Evolutionary conservation across 495 filamentous ascomycete species (phyloP).

Genomic region (Mytilinidion resinicola): DNA sequence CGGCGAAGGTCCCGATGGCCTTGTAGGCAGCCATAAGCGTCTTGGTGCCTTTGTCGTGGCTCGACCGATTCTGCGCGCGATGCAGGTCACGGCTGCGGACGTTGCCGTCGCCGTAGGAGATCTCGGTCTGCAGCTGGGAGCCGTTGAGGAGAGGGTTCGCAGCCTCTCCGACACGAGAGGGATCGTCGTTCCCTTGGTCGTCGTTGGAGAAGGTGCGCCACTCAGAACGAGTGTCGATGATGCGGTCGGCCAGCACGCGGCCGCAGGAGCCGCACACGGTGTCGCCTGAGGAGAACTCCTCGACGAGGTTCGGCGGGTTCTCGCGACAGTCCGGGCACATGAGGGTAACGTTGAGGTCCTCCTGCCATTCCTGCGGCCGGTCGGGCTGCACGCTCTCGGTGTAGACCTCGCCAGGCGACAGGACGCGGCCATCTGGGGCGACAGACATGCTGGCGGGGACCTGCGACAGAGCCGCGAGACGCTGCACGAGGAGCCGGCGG

Average conservation of each 20-base stretch:
- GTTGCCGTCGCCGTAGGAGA: constrained; percentile 71
- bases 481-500: neutral
- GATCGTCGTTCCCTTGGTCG: constrained; percentile 88
- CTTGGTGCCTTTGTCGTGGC: constrained; percentile 83
- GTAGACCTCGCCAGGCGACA: constrained; percentile 38
- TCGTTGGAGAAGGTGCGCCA: constrained; percentile 99
- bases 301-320: constrained; percentile 79
- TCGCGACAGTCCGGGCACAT: constrained; percentile 89
- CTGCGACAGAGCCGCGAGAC: neutral
- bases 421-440: constrained; percentile 26
- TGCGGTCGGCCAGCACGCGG: constrained; percentile 80
- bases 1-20: constrained; percentile 82
- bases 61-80: constrained; percentile 76
- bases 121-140: constrained; percentile 84
- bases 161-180: constrained; percentile 92
- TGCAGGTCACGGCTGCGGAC: constrained; percentile 66
- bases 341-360: constrained; percentile 76
- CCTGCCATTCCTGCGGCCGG: constrained; percentile 48
- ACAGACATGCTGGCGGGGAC: constrained; percentile 9
- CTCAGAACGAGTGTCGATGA: constrained; percentile 91
- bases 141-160: constrained; percentile 83
- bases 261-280: constrained; percentile 89
- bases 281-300: constrained; percentile 87
- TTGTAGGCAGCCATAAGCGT: constrained; percentile 73
- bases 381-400: constrained; percentile 18